Conservation (phyloP, 192 early-diverging fungal genomes). For the Backusella australiensis region DNA sequence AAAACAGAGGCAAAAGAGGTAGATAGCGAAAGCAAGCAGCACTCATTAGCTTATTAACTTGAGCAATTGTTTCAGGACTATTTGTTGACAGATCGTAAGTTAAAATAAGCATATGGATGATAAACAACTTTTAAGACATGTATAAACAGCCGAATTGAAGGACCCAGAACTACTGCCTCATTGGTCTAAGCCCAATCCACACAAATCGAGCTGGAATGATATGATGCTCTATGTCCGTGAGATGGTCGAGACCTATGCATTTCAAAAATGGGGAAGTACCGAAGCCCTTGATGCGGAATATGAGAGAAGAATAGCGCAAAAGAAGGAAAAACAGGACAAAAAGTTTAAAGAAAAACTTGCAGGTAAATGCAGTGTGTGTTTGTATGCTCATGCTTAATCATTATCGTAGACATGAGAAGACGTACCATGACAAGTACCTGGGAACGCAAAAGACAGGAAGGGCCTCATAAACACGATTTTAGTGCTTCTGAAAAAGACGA, state of each 20-base stretch:
- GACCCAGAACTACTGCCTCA: conserved; percentile 74
- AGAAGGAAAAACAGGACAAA: conserved; percentile 78
- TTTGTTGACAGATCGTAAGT: conserved; percentile 84
- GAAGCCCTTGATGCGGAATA: conserved; percentile 89
- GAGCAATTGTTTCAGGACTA: conserved; percentile 65
- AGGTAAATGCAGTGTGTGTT: conserved; percentile 36
- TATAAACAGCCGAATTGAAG: conserved; percentile 66
- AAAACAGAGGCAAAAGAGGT: conserved; percentile 92
- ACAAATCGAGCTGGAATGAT: conserved; percentile 93
- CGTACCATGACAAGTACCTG: conserved; percentile 76
- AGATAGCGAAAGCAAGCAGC: background rate
- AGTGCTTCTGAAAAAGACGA: conserved; percentile 49
- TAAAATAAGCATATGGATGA: background rate
- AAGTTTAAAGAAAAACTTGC: conserved; percentile 78
- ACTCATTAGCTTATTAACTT: conserved; percentile 1
- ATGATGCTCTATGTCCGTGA: conserved; percentile 91
- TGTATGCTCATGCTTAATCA: background rate
- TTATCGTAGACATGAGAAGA: conserved; percentile 63
- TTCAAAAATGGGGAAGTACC: conserved; percentile 88
- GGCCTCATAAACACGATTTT: conserved; percentile 73
- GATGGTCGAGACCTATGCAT: conserved; percentile 91
- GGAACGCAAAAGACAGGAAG: conserved; percentile 59
- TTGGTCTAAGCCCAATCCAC: conserved; percentile 92
- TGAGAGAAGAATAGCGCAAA: conserved; percentile 73
- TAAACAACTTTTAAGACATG: background rate